Base-by-base conservation (phyloP, 2,329 filamentous ascomycete species). In the Hymenoscyphus fructigenus region DNA sequence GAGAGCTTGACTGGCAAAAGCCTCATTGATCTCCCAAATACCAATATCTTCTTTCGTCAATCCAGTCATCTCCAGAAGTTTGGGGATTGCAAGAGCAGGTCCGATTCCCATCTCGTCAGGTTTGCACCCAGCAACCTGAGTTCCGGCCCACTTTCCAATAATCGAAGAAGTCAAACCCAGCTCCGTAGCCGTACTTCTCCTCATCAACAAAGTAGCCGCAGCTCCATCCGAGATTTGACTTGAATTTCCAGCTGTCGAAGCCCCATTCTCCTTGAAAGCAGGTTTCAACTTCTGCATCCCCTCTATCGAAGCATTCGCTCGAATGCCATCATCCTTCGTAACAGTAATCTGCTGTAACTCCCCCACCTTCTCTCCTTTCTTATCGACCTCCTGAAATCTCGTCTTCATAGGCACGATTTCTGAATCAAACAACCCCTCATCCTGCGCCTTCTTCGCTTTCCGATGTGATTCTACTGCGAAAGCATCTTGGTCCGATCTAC, bases 71-170 rank as follows among this genome's bases (percentile, higher is more conserved):
- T 81, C 77, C n/a, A 97, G 82, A 23, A 97, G 82, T 75, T 89
- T 91, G 6, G 93, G 93, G 61, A 97, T 94, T 0, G 92, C 93
- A 32, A 96, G 75, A 0, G 92, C 92, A 0, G 94, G 93, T 0
- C 94, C 93, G 65, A 97, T 83, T 47, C 94, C 93, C 94, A 98
- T 97, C 83, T 97, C 93, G 74, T 96, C 92, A 0, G 94, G 93
- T 60, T 82, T 83, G 75, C 92, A 96, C 14, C 94, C 93, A 0
- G 88, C 87, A 12, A 91, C 88, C 34, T 88, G 84, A 1, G 91
- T 89, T 0, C 85, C 89, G 0, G 93, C 91, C 81, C 93, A 97
- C 76, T 91, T 92, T 41, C 90, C 93, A 65, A 96, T 88, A 73
- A 97, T 91, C 32, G 81, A 82, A 5, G 81, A 83, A 15, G 82